These are phyloP conservation scores for Podospora fimiseda DNA, from an alignment of 495 filamentous ascomycete species.

Conservation along the genomic window DNA sequence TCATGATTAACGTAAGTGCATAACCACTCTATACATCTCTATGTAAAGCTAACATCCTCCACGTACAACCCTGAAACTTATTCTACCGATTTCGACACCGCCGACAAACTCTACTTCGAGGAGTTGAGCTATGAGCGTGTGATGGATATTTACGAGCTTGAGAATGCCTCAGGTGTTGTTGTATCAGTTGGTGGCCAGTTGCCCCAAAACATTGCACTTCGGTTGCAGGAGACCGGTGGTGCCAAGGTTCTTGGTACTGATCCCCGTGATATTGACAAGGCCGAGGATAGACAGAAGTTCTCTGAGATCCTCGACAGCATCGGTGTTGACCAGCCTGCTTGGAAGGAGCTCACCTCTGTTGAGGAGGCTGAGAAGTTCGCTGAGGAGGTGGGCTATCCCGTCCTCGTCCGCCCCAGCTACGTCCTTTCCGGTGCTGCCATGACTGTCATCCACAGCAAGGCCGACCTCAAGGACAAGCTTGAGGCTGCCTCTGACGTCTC, in stretches of 20 bases:
- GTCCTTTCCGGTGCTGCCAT: constrained; percentile 97
- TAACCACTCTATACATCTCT: neutral
- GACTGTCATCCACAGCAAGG: constrained; percentile 94
- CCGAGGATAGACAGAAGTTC: constrained; percentile 97
- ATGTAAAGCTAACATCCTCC: constrained; percentile 16
- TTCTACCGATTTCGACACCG: constrained; percentile 83
- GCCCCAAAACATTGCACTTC: constrained; percentile 93
- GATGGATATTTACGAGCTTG: constrained; percentile 97
- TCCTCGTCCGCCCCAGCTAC: constrained; percentile 92
- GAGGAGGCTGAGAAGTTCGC: constrained; percentile 83
- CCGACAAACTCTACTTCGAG: constrained; percentile 96
- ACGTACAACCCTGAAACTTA: constrained; percentile 81
- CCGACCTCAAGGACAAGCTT: constrained; percentile 85
- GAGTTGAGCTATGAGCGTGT: constrained; percentile 95
- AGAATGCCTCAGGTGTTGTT: constrained; percentile 79
- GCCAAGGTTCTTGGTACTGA: constrained; percentile 89
- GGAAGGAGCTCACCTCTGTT: constrained; percentile 94
- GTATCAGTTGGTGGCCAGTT: constrained; percentile 94
- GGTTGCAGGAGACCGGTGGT: constrained; percentile 83
- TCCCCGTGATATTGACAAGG: constrained; percentile 90
- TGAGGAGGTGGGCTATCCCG: constrained; percentile 82
- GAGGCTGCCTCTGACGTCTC: constrained; percentile 86
- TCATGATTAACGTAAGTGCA: constrained; percentile 77
- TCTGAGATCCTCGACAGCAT: constrained; percentile 95
- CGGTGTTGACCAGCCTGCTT: constrained; percentile 88